Base-by-base conservation (phyloP, 768 basidiomycete genomes). In the Leccinellum luteum region DNA sequence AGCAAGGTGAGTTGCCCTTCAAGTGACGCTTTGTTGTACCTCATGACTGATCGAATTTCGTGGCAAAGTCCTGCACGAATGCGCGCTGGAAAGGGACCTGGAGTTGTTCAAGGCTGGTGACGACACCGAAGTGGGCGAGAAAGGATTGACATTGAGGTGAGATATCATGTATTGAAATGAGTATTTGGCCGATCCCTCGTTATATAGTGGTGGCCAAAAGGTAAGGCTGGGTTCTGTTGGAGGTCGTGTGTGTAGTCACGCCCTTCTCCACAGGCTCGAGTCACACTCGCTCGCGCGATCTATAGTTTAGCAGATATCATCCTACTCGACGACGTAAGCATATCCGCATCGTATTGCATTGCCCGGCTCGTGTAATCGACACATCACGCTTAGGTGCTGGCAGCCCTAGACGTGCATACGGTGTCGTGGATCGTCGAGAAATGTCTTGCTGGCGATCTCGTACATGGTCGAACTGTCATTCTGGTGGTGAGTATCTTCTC, bases 351-450 rank as follows among this genome's bases (percentile, higher is more conserved):
- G 6, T 6, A 43, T 21, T 6, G 6, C 27, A 25, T 28, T 5
- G 8, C 30, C 25, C 2, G 14, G 10, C 8, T 9, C n/a, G 3
- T 14, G 3, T 21, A 7, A 38, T 21, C 17, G 14, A 52, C 9
- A 0, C 27, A 12, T 12, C 6, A 4, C 9, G 17, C 27, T 8
- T 13, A 52, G 54, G 34, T 55, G 9, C 21, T 52, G 32, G 49
- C 49, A 10, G 54, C 49, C 14, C n/a, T 55, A 48, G 54, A 55
- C 7, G 49, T 55, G 15, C 49, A 55, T 21, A 55, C 49, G 6
- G 34, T 27, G 4, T 55, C 54, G 19, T 55, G 54, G 54, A 55
- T 55, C 4, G 49, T 55, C 32, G 28, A 55, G 14, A 55, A 52
- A 19, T 55, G 49, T 17, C 23, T 55, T 1, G 25, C 32, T 3